Evolutionary conservation across 495 filamentous ascomycete genomes (phyloP), one percentile per base, ranked within the genome.

Genomic region (Sordaria brevicollis): DNA sequence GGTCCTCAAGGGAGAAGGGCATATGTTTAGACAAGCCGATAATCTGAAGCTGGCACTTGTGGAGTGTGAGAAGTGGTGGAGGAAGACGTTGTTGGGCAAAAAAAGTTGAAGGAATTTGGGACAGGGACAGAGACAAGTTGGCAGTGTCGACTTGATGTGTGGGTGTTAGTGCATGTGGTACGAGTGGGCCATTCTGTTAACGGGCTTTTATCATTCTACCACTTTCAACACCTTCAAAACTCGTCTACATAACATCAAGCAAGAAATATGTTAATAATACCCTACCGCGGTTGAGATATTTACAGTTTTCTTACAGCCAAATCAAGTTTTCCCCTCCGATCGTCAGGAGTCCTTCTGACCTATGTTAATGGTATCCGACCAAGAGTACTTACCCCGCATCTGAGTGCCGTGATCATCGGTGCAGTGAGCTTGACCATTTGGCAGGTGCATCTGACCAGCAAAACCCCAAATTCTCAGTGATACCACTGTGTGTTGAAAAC

Each of bases 21-120:
- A 86, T 73, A 83, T 78, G 15, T 81, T 80, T 41, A 54, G 66
- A 21, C 73, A 69, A 66, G 71, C 74, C 8, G 74, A 76, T 39
- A 80, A 75, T 70, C 43, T 73, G 68, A 70, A 67, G 62, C 38
- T 43, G 4, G 71, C 72, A 0, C 54, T 83, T 38, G 68, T 72
- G 43, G 77, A 81, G 72, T 73, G 78, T 25, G 78, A 80, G 54
- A 70, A 70, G 65, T 77, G 79, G 74, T 83, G 79, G 77, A 69
- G 69, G 70, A 78, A 76, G 67, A 93, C 75, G 87, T 88, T 1
- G 91, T 89, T 68, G 38, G 21, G 35, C 3, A 49, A 11, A 4
- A 3, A 21, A 49, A 49, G 19, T 25, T 49, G 41, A 49, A 19
- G 19, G n/a, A 49, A 25, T 5, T 49, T 10, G 41, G 41, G 19